Conservation (phyloP, 208 protist species). For the Leishmania amazonensis region DNA sequence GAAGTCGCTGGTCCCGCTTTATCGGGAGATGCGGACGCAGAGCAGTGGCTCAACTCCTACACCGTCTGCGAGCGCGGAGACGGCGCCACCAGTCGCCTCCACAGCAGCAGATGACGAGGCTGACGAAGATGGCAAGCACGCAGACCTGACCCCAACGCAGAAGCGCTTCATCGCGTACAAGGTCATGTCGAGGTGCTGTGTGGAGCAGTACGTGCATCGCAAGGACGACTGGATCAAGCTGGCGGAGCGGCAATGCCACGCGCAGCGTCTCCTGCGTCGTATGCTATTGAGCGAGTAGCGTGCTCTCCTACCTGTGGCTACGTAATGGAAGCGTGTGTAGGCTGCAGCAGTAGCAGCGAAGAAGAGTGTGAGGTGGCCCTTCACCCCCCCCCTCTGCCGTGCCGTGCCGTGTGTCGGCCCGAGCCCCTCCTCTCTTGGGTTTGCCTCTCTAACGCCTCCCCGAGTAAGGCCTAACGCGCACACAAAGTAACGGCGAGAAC, state of each 20-base stretch:
- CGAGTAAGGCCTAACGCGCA: neutral
- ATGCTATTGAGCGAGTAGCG: conserved; percentile 41
- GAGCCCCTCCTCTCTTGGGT: neutral
- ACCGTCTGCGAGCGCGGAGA: neutral
- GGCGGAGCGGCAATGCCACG: conserved; percentile 76
- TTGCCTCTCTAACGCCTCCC: neutral
- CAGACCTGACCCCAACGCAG: conserved; percentile 24
- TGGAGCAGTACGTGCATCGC: conserved; percentile 88
- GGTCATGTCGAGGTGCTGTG: conserved; percentile 86
- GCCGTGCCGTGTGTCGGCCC: neutral
- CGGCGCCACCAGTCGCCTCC: neutral
- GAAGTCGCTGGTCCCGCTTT: conserved; percentile 70
- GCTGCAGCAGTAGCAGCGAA: neutral
- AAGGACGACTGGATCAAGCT: conserved; percentile 83
- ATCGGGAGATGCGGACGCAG: conserved; percentile 35
- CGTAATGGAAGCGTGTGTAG: neutral
- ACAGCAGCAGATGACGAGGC: neutral
- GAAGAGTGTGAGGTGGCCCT: neutral
- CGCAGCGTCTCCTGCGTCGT: conserved; percentile 71
- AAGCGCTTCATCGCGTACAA: conserved; percentile 72
- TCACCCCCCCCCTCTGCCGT: neutral
- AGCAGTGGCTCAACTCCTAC: neutral
- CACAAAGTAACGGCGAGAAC: neutral
- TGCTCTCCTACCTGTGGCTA: neutral
- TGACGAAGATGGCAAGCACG: conserved; percentile 6